phyloP scores from a whole-genome alignment of 768 basidiomycete species.

The Infundibulicybe gibba region DNA sequence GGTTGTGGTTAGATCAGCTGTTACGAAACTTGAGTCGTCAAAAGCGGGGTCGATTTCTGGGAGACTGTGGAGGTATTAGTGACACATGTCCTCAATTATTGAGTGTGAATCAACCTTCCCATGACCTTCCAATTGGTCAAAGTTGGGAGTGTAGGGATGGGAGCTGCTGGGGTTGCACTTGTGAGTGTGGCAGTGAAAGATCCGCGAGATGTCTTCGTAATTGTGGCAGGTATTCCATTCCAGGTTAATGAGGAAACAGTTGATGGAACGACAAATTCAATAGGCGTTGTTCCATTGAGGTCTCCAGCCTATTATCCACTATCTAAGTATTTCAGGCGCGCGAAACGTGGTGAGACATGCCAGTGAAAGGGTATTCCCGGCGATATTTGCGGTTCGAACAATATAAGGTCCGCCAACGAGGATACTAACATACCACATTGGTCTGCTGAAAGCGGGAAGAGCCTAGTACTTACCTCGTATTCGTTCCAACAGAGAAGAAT shows the following conservation, averaged over 20 bases:
- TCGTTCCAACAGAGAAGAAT: conserved; percentile 43
- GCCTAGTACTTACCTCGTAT: conserved; percentile 28
- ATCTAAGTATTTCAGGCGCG: background rate
- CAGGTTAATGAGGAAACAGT: conserved; percentile 31
- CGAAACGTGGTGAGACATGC: conserved; percentile 13
- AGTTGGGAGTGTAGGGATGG: conserved; percentile 7
- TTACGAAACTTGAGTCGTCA: conserved; percentile 45
- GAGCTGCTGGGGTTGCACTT: conserved; percentile 10
- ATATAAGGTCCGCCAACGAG: conserved; percentile 53
- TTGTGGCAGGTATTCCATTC: conserved; percentile 29
- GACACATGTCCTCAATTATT: background rate
- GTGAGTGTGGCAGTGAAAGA: conserved; percentile 23
- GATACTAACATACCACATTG: conserved; percentile 19
- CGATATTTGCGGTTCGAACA: conserved; percentile 44
- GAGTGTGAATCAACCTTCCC: conserved; percentile 29
- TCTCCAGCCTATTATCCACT: conserved; percentile 37
- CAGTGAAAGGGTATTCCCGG: conserved; percentile 28
- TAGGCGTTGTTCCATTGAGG: conserved; percentile 40
- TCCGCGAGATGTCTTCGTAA: conserved; percentile 22
- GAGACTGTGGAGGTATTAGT: conserved; percentile 24
- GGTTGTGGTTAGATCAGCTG: conserved; percentile 39
- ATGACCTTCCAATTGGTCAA: conserved; percentile 42
- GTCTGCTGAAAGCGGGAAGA: background rate
- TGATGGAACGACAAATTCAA: conserved; percentile 40
- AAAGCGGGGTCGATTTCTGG: conserved; percentile 45